Base-by-base conservation (phyloP, 2,329 filamentous ascomycete species). In the Eutypella sp. region DNA sequence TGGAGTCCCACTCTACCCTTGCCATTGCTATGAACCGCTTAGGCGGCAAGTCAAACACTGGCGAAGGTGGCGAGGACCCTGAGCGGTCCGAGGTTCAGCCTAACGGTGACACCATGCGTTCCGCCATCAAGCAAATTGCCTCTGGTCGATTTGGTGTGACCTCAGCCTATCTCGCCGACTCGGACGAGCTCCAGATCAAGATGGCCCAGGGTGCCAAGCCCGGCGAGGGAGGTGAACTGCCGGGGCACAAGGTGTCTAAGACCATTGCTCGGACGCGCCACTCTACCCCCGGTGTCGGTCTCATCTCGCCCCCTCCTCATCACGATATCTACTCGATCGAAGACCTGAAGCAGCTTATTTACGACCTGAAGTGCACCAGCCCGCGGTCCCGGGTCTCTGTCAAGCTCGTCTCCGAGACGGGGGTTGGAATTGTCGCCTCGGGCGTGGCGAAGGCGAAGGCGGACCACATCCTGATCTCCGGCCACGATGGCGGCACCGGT, bases 301-400 rank as follows among this genome's bases (percentile, higher is more conserved):
- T 97, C 39, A 97, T 97, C 65, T 96, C 90, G 19, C 92, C 92
- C 36, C 91, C 92, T 55, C 92, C 92, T 36, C 92, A 97, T 66
- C 92, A 97, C 77, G 92, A 97, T 63, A 96, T 97, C 57, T 97
- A 97, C 78, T 95, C 89, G 42, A 97, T 97, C 55, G 92, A 97
- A 69, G 92, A 97, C 76, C 69, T 97, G 49, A 97, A 97, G 75
- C 92, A 97, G 68, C 75, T 97, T 58, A 96, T 97, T 59, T 97
- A 97, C 70, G 92, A 97, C 69, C 75, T 96, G 46, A 97, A 97
- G 74, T 96, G 91, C 73, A 89, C 91, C 20, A 96, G 93, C 69
- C 92, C 92, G 47, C 85, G 92, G 53, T 84, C 92, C 45, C 83
- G 92, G 59, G 85, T 97, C 20, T 97, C 92, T 6, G 92, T 97